Percentiles rank a stretch among this genome's conserved stretches.
Evolutionary conservation across 225 moss, liverwort and hornwort genomes (phyloP).

Genomic region (Pleurozium schreberi): DNA sequence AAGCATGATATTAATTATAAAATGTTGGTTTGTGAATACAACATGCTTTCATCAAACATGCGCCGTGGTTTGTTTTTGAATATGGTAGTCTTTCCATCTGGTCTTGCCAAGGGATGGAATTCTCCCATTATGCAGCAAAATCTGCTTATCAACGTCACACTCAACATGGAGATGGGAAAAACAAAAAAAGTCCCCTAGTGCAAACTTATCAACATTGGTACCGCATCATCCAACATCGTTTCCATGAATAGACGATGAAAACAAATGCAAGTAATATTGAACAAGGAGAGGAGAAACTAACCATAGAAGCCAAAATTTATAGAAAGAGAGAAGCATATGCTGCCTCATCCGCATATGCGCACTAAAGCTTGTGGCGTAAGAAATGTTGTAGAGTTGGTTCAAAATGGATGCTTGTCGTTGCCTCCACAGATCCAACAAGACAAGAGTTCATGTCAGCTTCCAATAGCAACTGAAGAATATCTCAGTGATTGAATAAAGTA

Average conservation of each 20-base stretch:
- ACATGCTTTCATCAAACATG: background rate
- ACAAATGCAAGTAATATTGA: rapidly evolving
- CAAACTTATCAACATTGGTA: background rate
- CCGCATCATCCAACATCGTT: background rate
- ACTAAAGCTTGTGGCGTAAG: background rate
- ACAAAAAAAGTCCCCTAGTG: background rate
- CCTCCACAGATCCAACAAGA: no score
- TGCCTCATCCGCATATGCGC: background rate
- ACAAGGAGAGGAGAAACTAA: background rate
- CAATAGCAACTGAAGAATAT: no score
- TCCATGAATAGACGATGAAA: background rate
- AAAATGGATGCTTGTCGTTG: background rate
- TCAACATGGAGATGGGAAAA: background rate
- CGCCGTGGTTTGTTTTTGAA: background rate
- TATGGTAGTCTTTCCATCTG: background rate
- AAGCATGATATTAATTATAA: background rate
- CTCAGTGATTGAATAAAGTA: no score
- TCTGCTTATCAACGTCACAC: background rate
- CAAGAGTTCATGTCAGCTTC: no score
- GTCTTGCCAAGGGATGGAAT: background rate
- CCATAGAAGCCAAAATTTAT: rapidly evolving
- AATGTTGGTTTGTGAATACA: background rate
- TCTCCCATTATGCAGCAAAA: background rate
- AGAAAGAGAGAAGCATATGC: background rate
- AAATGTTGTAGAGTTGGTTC: background rate